Evolutionary conservation across 1,139 yeast genomes (phyloP), one percentile per base, ranked within the genome.

Genomic region (Pneumocystis wakefieldiae): DNA sequence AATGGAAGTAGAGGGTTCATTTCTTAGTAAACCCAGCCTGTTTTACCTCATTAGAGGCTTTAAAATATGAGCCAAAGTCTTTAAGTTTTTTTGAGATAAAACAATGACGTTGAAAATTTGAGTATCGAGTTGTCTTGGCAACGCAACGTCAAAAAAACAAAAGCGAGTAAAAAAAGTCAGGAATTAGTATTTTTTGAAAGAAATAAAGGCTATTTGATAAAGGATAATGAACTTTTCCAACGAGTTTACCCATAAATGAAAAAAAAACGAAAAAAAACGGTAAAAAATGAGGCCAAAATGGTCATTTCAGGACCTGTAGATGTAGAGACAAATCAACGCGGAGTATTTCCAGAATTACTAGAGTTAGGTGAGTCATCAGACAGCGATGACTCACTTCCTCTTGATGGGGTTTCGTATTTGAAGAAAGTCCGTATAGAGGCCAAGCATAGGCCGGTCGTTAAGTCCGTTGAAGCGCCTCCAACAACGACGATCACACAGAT

Each of bases 361-460:
- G 59, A 41, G 19, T 48, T 48, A 24, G n/a, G 24, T 24, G 12
- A 24, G 6, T 24, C 55, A n/a, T 48, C 55, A 24, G 64, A 60
- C 12, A 62, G 55, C 17, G 61, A 59, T 29, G 53, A 19, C 10
- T 65, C 55, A 17, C 62, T 61, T n/a, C 69, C 67, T 4, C 59
- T 38, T n/a, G 66, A 65, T 19, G 71, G 68, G 14, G 60, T 64
- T 62, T 65, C 67, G 19, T 69, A 69, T 59, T 61, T 69, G 10
- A 59, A 60, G 14, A 57, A 60, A 8, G 71, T 69, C 2, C 64
- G 71, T 36, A 48, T 61, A 17, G 67, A 66, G 39, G 64, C 65
- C 12, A 39, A 36, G 36, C 48, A 19, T 5, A 58, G 61, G 37
- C 64, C 62, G 12, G 38, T 28, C 12, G 17, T 62, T 42, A 39